Evolutionary conservation across 1,139 yeast species (phyloP).

Genomic region (Sugiyamaella castrensis): DNA sequence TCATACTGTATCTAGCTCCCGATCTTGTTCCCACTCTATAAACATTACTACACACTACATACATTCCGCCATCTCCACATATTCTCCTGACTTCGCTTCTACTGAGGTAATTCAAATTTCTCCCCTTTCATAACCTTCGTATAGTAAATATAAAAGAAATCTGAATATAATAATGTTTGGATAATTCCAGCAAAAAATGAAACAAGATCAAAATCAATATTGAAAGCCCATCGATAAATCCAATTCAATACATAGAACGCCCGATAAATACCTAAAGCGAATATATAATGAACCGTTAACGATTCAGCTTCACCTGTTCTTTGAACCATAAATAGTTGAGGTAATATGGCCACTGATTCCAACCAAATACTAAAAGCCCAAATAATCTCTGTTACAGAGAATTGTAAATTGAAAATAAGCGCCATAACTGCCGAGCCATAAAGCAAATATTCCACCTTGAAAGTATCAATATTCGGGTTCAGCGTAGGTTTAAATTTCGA

Average conservation of each 20-base stretch:
- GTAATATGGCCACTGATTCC: slow-evolving; percentile 87
- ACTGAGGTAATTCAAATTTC: slow-evolving; percentile 75
- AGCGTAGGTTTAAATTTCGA: slow-evolving; percentile 52
- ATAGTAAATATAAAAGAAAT: slow-evolving; percentile 91
- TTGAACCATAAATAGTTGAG: slow-evolving; percentile 87
- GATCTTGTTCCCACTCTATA: not conserved
- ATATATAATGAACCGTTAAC: slow-evolving; percentile 86
- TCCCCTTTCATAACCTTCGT: slow-evolving; percentile 77
- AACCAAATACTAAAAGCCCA: slow-evolving; percentile 46
- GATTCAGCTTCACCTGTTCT: slow-evolving; percentile 87
- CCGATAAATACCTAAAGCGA: slow-evolving; percentile 87
- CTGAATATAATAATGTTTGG: slow-evolving; percentile 87
- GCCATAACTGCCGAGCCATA: slow-evolving; percentile 61
- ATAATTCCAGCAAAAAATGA: slow-evolving; percentile 75
- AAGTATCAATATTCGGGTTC: slow-evolving; percentile 67
- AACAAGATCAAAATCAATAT: slow-evolving; percentile 65
- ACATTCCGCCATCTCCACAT: not conserved
- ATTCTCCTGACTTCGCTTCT: slow-evolving; percentile 13
- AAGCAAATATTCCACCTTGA: slow-evolving; percentile 68
- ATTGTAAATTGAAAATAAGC: slow-evolving; percentile 64
- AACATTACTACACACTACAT: not conserved
- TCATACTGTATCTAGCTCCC: not conserved
- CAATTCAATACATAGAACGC: slow-evolving; percentile 90
- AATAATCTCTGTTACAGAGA: slow-evolving; percentile 52
- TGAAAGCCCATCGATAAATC: slow-evolving; percentile 79